Evolutionary conservation across 176 grass and related monocot species (phyloP).

Genomic region (Panicum miliaceum): DNA sequence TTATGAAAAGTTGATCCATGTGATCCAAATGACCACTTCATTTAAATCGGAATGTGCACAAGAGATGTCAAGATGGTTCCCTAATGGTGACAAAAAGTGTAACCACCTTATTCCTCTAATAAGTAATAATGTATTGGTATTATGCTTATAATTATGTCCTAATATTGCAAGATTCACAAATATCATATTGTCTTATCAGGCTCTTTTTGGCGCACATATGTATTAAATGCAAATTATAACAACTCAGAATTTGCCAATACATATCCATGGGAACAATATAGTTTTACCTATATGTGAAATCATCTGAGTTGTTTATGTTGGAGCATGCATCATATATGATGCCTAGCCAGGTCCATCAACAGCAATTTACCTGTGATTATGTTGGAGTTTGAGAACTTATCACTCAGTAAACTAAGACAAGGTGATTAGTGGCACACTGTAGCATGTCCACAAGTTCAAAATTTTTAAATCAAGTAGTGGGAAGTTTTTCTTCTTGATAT

Average conservation of each 20-base stretch:
- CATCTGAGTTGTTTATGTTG: conserved; percentile 4
- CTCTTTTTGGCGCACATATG: background rate
- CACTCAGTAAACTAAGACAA: no score
- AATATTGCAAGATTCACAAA: conserved; percentile 19
- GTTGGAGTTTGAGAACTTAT: conserved; percentile 9
- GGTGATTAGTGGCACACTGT: background rate
- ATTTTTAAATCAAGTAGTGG: background rate
- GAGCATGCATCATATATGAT: conserved; percentile 12
- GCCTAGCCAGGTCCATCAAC: background rate
- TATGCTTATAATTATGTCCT: conserved; percentile 5
- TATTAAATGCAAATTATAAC: conserved; percentile 16
- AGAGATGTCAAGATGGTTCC: conserved; percentile 16
- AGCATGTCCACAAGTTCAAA: background rate
- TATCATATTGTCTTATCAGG: conserved; percentile 13
- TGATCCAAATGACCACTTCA: background rate
- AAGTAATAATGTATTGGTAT: no score
- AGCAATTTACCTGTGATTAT: background rate
- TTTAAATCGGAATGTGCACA: background rate
- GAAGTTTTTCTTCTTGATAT: no score
- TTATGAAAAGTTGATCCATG: background rate
- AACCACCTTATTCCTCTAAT: background rate
- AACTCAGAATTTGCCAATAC: conserved; percentile 24
- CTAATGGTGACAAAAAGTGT: conserved; percentile 7
- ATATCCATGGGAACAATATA: background rate
- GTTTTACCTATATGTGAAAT: conserved; percentile 2